Conservation (phyloP, 1,284 basidiomycete genomes). For the Phenoliferia sp. region DNA sequence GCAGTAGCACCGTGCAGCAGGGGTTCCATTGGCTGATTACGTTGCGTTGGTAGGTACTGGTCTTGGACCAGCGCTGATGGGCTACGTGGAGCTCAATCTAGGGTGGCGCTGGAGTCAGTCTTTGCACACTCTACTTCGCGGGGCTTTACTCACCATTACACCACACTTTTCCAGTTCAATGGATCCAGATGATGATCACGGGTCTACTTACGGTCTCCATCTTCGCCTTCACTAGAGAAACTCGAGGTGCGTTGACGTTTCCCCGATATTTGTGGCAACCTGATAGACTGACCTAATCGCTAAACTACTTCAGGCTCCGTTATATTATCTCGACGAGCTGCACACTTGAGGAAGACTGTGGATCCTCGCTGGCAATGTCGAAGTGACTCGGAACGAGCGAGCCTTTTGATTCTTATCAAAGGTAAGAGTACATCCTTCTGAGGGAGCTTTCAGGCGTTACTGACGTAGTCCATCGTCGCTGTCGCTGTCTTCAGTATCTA, state of each 20-base stretch:
- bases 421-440: too few relatives aligned
- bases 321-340: constrained; percentile 34
- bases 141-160: too few relatives aligned
- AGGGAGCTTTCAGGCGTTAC: too few relatives aligned
- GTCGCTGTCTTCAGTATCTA: too few relatives aligned
- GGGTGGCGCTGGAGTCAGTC: constrained; percentile 31
- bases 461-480: too few relatives aligned
- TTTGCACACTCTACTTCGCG: too few relatives aligned
- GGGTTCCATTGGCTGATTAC: not conserved
- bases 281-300: not conserved
- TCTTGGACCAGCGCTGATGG: constrained; percentile 44
- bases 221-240: constrained; percentile 32
- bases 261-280: not conserved
- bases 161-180: too few relatives aligned
- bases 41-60: constrained; percentile 46
- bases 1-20: too few relatives aligned
- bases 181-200: constrained; percentile 47
- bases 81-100: constrained; percentile 24
- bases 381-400: constrained; percentile 40
- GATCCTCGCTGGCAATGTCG: constrained; percentile 39
- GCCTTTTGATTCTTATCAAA: constrained; percentile 39
- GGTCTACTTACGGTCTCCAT: constrained; percentile 14
- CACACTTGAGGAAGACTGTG: constrained; percentile 34
- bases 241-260: constrained; percentile 15
- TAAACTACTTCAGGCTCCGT: constrained; percentile 11